phyloP scores from a whole-genome alignment of 2,329 filamentous ascomycete species.

The Escovopsis sp. region DNA sequence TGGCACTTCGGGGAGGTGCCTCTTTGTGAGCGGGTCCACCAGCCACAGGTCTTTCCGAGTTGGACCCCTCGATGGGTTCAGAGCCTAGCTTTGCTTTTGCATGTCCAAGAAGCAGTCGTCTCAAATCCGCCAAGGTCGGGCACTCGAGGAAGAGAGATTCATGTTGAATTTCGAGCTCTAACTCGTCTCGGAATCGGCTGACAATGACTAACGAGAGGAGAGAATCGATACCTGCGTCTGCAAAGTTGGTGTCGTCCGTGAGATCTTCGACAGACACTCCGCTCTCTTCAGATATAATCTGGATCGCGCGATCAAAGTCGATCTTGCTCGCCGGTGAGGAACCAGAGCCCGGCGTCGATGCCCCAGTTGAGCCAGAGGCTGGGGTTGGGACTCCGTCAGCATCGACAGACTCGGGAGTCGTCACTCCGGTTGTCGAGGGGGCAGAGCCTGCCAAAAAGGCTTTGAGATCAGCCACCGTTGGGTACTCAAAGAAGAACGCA shows the following conservation, averaged over 20 bases:
- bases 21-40: neutral
- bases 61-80: neutral
- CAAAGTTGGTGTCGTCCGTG: constrained; percentile 32
- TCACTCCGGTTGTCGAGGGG: neutral
- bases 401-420: neutral
- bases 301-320: constrained; percentile 1
- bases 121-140: constrained; percentile 39
- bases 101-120: constrained; percentile 11
- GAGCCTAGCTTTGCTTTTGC: neutral
- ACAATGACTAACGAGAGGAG: constrained; percentile 42
- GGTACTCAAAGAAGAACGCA: neutral
- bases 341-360: neutral
- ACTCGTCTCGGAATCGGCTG: constrained; percentile 39
- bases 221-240: constrained; percentile 43
- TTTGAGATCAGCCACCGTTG: neutral
- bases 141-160: constrained; percentile 37
- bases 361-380: neutral
- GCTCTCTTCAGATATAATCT: constrained; percentile 4
- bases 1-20: neutral
- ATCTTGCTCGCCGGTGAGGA: neutral
- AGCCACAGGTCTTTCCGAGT: no score
- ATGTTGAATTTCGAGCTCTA: constrained; percentile 37
- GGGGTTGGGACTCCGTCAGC: neutral
- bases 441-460: neutral
- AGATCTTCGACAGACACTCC: constrained; percentile 2